Evolutionary conservation across 179 eudicot species (phyloP), one percentile per base, ranked within the genome.

Genomic region (Actinidia chinensis): DNA sequence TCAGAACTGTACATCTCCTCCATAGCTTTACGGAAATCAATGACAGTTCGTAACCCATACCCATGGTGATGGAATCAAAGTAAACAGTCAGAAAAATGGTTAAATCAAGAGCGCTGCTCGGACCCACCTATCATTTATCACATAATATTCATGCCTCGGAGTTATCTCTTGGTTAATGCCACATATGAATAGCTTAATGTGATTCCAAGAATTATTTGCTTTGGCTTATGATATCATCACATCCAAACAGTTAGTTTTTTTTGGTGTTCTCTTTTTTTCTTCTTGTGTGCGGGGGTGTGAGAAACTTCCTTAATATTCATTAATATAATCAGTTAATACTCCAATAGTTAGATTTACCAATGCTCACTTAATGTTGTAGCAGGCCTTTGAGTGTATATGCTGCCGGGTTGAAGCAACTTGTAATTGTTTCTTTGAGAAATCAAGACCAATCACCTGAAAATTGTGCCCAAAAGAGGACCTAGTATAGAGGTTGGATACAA

Each of bases 21-120:
- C 77, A 91, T 70, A 75, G 98, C 97, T 83, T 80, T 87, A 67
- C 78, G 78, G 77, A 83, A 87, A 84, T 93, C 88, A 63, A 88
- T 66, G 23, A 95, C 87, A 77, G 93, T 93, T 79, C 99, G 85
- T 74, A 95, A 81, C 56, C 99, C 99, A 80, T 90, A 95, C 99
- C 99, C 83, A 93, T 86, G 66, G 95, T 95, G 60, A 92, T 76
- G 61, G 98, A 94, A 86, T 93, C 98, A 79, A 95, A 95, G 79
- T 71, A 82, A 61, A n/a, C 82, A 87, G 71, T 85, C 88, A 12
- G 83, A 78, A 80, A 91, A 95, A n/a, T n/a, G 20, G 98, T 97
- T 47, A 95, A 86, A 76, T 86, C 87, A 82, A 89, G 91, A 8
- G 98, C 95, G 89, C 90, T 82, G 67, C 98, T 84, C 92, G 92